Percentiles rank a stretch among this genome's conserved stretches.
Conservation (phyloP, 2,329 filamentous ascomycete species). For the Pseudocercospora musae region DNA sequence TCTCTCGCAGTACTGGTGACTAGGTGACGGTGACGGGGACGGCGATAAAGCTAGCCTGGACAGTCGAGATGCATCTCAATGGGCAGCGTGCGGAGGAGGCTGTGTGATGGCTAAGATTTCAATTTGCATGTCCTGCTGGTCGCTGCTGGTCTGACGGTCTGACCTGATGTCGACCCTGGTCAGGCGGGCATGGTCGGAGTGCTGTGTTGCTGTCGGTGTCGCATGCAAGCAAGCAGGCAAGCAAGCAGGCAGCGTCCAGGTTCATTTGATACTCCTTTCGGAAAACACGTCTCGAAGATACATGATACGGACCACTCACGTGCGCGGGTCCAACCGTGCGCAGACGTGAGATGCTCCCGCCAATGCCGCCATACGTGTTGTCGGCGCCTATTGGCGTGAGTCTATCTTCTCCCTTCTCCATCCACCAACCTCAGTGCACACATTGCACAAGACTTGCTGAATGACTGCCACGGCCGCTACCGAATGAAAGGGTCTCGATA, state of each 20-base stretch:
- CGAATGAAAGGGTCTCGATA: conserved; percentile 4
- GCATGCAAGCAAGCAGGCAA: too few species aligned
- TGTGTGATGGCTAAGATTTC: not conserved
- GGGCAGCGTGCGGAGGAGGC: not conserved
- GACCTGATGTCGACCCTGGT: not conserved
- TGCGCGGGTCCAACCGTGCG: not conserved
- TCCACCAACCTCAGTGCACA: not conserved
- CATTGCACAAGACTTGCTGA: not conserved
- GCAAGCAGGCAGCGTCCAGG: not conserved
- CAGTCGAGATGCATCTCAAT: not conserved
- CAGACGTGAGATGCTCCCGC: not conserved
- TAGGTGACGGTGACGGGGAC: too few species aligned
- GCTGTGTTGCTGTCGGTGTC: not conserved
- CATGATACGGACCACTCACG: not conserved
- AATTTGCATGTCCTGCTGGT: not conserved
- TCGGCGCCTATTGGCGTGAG: not conserved
- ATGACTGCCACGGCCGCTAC: not conserved
- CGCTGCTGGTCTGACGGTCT: not conserved
- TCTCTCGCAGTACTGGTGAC: not conserved
- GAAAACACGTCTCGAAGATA: not conserved
- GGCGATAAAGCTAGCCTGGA: not conserved
- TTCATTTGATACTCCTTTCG: not conserved
- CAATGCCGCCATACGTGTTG: not conserved
- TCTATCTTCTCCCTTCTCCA: not conserved
- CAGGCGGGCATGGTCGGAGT: not conserved